phyloP scores from a whole-genome alignment of 345 rosid genomes.

The Streptanthus diversifolius region DNA sequence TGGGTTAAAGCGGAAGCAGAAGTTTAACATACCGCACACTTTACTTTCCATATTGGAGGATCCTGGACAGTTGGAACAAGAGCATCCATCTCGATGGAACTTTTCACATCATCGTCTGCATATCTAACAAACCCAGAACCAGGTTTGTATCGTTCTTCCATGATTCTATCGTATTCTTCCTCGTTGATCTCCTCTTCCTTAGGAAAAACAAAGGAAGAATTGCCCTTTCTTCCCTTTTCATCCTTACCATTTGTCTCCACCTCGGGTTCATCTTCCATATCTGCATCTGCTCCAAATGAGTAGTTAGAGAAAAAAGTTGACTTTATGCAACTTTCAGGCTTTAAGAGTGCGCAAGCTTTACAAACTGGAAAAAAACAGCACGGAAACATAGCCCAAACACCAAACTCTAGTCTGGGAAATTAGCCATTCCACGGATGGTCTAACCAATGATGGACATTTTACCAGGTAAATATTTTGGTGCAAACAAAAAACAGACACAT shows the following conservation, averaged over 20 bases:
- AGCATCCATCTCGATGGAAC: slow-evolving; percentile 51
- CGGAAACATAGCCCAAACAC: not conserved
- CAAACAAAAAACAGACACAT: not conserved
- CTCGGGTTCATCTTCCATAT: slow-evolving; percentile 48
- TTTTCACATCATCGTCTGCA: slow-evolving; percentile 63
- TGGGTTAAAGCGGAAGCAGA: not conserved
- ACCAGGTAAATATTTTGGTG: not conserved
- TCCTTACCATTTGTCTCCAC: slow-evolving; percentile 41
- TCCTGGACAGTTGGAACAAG: slow-evolving; percentile 47
- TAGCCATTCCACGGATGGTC: not conserved
- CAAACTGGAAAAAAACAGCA: not conserved
- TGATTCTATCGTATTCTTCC: slow-evolving; percentile 74
- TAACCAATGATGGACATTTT: not conserved
- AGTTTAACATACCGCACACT: slow-evolving; percentile 62
- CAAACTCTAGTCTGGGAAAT: slow-evolving; percentile 15
- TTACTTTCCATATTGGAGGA: slow-evolving; percentile 85
- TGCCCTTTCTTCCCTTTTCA: slow-evolving; percentile 37
- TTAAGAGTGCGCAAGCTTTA: not conserved
- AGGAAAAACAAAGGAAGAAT: slow-evolving; percentile 48
- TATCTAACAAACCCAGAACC: slow-evolving; percentile 48
- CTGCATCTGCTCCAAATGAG: slow-evolving; percentile 43
- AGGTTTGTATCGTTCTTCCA: slow-evolving; percentile 73
- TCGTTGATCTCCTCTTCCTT: slow-evolving; percentile 78
- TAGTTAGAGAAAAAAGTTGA: not conserved
- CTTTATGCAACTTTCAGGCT: not conserved